A percentile compares a stretch with the other conserved stretches of the same genome.
Conservation (phyloP, 2,329 filamentous ascomycete species). For the Alternaria angustiovoidea region DNA sequence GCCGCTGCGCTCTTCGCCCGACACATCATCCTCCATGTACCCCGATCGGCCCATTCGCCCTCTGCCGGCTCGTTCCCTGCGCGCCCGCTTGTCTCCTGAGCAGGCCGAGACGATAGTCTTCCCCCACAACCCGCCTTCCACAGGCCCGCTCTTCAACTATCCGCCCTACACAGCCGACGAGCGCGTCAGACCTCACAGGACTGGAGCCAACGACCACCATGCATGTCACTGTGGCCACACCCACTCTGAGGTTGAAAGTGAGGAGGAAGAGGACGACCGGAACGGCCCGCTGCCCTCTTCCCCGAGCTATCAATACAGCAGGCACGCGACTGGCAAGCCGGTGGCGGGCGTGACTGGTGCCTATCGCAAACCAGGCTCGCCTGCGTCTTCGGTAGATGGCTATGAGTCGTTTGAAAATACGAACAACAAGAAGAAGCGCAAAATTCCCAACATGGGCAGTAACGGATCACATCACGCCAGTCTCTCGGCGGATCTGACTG, state of each 20-base stretch:
- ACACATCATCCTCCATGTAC: slow-evolving; percentile 81
- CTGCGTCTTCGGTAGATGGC: slow-evolving; percentile 78
- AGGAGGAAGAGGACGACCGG: slow-evolving; percentile 63
- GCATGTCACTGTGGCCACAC: slow-evolving; percentile 57
- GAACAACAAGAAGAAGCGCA: slow-evolving; percentile 99
- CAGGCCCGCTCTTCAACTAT: slow-evolving; percentile 79
- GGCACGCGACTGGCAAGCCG: slow-evolving; percentile 39
- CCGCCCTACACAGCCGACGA: slow-evolving; percentile 55
- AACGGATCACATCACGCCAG: slow-evolving; percentile 64
- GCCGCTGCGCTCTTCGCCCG: slow-evolving; percentile 59
- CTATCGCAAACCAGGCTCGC: slow-evolving; percentile 59
- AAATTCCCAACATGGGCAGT: slow-evolving; percentile 89
- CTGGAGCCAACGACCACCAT: slow-evolving; percentile 63
- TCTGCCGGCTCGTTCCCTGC: slow-evolving; percentile 85
- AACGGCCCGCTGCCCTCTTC: slow-evolving; percentile 52
- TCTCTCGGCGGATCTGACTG: slow-evolving; percentile 70
- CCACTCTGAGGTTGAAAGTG: slow-evolving; percentile 64
- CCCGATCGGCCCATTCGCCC: slow-evolving; percentile 93
- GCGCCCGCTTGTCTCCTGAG: slow-evolving; percentile 86
- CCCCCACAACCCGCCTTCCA: slow-evolving; percentile 75
- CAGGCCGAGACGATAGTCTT: slow-evolving; percentile 83
- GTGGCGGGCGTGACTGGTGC: slow-evolving; percentile 37
- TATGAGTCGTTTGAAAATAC: slow-evolving; percentile 99
- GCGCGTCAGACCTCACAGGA: slow-evolving; percentile 41
- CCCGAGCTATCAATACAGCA: slow-evolving; percentile 50